phyloP scores from a whole-genome alignment of 1,284 basidiomycete species.

The Cystobasidium slooffiae region DNA sequence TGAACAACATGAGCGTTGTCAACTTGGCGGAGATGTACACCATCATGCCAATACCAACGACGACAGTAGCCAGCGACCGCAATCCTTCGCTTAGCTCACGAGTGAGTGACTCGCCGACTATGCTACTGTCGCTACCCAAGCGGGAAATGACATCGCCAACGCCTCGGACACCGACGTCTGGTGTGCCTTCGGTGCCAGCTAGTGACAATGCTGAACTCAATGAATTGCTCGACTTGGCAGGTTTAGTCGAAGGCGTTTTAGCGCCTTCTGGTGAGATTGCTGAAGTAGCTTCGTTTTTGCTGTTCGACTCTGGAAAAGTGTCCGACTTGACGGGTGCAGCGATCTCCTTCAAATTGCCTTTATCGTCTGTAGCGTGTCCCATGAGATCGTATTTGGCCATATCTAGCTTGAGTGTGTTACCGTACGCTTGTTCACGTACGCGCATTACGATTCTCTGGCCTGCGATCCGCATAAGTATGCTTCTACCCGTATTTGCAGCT shows the following conservation, averaged over 20 bases:
- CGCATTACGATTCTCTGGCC: slow-evolving; percentile 92
- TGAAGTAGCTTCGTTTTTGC: background rate
- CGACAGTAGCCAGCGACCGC: slow-evolving; percentile 82
- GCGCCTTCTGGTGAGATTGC: background rate
- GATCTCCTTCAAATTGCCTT: slow-evolving; percentile 28
- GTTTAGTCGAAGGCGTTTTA: slow-evolving; percentile 3
- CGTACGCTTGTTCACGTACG: slow-evolving; percentile 80
- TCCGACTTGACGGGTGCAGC: slow-evolving; percentile 11
- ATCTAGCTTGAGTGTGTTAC: slow-evolving; percentile 59
- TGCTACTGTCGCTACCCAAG: slow-evolving; percentile 87
- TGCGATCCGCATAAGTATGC: slow-evolving; percentile 81
- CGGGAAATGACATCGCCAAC: slow-evolving; percentile 93
- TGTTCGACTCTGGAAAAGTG: background rate
- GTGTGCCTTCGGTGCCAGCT: slow-evolving; percentile 16
- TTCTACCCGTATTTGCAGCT: slow-evolving; percentile 80
- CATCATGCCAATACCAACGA: slow-evolving; percentile 94
- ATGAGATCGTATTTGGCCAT: slow-evolving; percentile 42
- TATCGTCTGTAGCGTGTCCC: slow-evolving; percentile 17
- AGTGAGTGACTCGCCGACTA: slow-evolving; percentile 92
- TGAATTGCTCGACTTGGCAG: background rate
- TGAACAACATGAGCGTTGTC: slow-evolving; percentile 85
- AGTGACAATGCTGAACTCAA: slow-evolving; percentile 18
- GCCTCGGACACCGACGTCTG: slow-evolving; percentile 71
- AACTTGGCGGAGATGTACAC: slow-evolving; percentile 89
- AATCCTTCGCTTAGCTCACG: slow-evolving; percentile 90